Conservation (phyloP, 371 early-diverging fungal genomes). For the Lichtheimia corymbifera region DNA sequence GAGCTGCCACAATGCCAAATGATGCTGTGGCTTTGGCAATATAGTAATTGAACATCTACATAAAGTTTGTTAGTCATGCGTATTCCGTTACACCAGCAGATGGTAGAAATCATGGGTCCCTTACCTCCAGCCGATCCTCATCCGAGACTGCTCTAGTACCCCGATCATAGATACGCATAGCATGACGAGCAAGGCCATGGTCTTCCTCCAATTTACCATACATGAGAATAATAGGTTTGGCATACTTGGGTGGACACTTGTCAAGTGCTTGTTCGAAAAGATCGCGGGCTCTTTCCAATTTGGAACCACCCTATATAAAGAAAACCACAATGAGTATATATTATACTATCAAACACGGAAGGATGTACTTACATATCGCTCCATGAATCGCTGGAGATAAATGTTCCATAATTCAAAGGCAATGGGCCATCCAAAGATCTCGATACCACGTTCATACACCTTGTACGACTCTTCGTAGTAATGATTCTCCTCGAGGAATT, state of each 20-base stretch:
- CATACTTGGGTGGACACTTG: slow-evolving; percentile 84
- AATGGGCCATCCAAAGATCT: slow-evolving; percentile 92
- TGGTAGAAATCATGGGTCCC: not conserved
- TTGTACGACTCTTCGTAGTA: slow-evolving; percentile 95
- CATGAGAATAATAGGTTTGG: slow-evolving; percentile 86
- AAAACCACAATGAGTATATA: not conserved
- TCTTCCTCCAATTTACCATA: slow-evolving; percentile 95
- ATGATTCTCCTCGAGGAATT: slow-evolving; percentile 85
- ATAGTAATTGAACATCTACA: slow-evolving; percentile 82
- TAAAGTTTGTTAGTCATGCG: not conserved
- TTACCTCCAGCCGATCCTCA: slow-evolving; percentile 73
- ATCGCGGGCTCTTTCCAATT: slow-evolving; percentile 93
- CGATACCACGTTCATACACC: slow-evolving; percentile 96
- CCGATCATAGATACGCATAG: slow-evolving; percentile 92
- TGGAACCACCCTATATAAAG: slow-evolving; percentile 67
- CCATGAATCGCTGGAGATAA: slow-evolving; percentile 87
- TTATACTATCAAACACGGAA: no score
- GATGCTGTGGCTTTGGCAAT: slow-evolving; percentile 86
- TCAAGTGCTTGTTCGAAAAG: slow-evolving; percentile 94
- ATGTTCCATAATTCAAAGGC: slow-evolving; percentile 98
- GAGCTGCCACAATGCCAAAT: slow-evolving; percentile 85
- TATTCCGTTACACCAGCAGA: not conserved
- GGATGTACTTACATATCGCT: slow-evolving; percentile 82
- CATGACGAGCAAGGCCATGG: slow-evolving; percentile 88
- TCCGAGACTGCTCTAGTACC: slow-evolving; percentile 79